Evolutionary conservation across 2,329 filamentous ascomycete species (phyloP), one percentile per base, ranked within the genome.

Genomic region (Lasiodiplodia sp.): DNA sequence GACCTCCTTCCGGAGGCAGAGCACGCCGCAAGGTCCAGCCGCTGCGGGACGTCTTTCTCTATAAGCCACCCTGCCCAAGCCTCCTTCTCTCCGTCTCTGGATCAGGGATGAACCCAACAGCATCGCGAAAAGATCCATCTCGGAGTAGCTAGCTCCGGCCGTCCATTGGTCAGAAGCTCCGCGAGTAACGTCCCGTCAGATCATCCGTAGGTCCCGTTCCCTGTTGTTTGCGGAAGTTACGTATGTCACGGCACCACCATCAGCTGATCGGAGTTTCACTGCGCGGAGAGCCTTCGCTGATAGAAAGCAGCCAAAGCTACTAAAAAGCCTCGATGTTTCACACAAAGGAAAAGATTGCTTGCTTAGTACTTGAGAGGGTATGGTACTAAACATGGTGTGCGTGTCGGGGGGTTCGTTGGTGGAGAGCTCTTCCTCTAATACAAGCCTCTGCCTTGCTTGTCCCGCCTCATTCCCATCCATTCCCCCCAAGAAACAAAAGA

Each of bases 201-300:
- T 47, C 44, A 47, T 21, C 44, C 44, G 44, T 18, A 28, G 7
- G 44, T 47, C n/a, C 18, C 44, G 44, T 21, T 47, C 44, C 44
- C 44, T 47, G 44, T 11, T 47, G 18, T 18, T 21, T 47, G 44
- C 44, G 18, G 44, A 47, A 21, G 18, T 47, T 47, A 47, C 44
- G 44, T 21, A 21, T 47, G 44, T 47, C 44, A 47, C 44, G 44
- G 44, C 44, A 47, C 44, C 44, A 47, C 44, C 44, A 47, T 47
- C 52, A 56, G 52, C 52, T 56, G 52, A 56, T 56, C 44, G 44
- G 7, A 21, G 44, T 47, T 47, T 47, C 44, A 47, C 18, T 21
- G 44, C 8, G 44, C 44, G 44, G n/a, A n/a, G 7, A 21, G 7
- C 18, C 18, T 10, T 21, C 44, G 44, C 44, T 47, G 44, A 21